Conservation (phyloP, 345 rosid genomes). For the Eucalyptus curtisii region DNA sequence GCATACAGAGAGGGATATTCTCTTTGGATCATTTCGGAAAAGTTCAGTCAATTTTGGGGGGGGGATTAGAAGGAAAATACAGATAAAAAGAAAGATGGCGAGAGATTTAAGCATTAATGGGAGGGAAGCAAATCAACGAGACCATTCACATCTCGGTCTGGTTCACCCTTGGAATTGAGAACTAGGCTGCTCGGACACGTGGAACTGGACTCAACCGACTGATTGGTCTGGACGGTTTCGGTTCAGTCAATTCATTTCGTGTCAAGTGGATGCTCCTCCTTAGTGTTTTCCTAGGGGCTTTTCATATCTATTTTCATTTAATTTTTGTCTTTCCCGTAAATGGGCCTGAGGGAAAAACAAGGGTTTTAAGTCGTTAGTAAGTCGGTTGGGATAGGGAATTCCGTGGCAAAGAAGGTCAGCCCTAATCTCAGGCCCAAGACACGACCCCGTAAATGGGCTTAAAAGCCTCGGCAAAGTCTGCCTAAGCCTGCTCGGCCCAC, state of each 20-base stretch:
- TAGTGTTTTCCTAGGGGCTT: neutral
- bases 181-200: rapidly evolving
- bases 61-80: too few relatives aligned
- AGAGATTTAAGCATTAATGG: too few relatives aligned
- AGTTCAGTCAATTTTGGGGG: too few relatives aligned
- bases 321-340: neutral
- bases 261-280: neutral
- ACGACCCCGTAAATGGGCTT: neutral
- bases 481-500: neutral
- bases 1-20: too few relatives aligned
- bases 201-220: too few relatives aligned
- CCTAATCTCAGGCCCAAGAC: neutral
- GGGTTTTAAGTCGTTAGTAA: neutral
- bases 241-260: rapidly evolving
- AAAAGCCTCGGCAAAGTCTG: neutral
- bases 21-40: too few relatives aligned
- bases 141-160: rapidly evolving
- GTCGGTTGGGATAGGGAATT: neutral
- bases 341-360: neutral
- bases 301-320: too few relatives aligned
- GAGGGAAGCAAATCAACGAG: too few relatives aligned
- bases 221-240: rapidly evolving
- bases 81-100: too few relatives aligned
- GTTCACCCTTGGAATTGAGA: too few relatives aligned
- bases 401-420: neutral